These are phyloP conservation scores for Eimeria brunetti DNA, from an alignment of 169 alveolate species.

Conservation along the genomic window DNA sequence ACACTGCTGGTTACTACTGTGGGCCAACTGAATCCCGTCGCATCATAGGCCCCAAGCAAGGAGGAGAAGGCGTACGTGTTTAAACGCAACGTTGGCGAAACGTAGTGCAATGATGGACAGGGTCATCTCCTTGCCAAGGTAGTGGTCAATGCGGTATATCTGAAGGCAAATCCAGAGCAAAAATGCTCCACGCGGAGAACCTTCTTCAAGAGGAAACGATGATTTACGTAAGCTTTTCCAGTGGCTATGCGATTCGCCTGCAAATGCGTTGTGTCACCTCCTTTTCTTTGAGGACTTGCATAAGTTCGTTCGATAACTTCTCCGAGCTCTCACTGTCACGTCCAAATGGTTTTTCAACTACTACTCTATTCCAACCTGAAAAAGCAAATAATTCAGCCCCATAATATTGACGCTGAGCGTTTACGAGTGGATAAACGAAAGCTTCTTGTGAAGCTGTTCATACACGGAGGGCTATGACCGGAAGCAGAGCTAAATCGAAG, in stretches of 20 bases:
- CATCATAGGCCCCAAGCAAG: neutral
- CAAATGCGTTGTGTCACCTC: slow-evolving; percentile 43
- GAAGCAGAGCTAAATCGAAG: neutral
- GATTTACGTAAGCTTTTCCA: neutral
- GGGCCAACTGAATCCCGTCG: neutral
- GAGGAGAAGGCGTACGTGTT: slow-evolving; percentile 49
- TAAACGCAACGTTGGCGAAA: slow-evolving; percentile 84
- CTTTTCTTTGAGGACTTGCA: slow-evolving; percentile 80
- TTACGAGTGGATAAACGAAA: neutral
- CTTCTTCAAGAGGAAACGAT: neutral
- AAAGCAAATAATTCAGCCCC: neutral
- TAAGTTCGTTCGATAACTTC: slow-evolving; percentile 81
- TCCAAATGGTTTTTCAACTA: slow-evolving; percentile 87
- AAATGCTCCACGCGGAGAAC: neutral
- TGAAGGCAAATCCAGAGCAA: slow-evolving; percentile 17
- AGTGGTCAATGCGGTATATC: slow-evolving; percentile 87
- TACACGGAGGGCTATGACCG: neutral
- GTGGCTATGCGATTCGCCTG: neutral
- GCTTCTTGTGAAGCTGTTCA: neutral
- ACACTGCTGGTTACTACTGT: neutral
- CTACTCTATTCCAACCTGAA: slow-evolving; percentile 84
- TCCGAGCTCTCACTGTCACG: slow-evolving; percentile 83
- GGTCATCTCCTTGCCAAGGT: slow-evolving; percentile 87
- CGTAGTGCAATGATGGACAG: slow-evolving; percentile 84
- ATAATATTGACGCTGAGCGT: neutral